Evolutionary conservation across 2,329 filamentous ascomycete species (phyloP), one percentile per base, ranked within the genome.

Genomic region (Paraconiothyrium brasiliense): DNA sequence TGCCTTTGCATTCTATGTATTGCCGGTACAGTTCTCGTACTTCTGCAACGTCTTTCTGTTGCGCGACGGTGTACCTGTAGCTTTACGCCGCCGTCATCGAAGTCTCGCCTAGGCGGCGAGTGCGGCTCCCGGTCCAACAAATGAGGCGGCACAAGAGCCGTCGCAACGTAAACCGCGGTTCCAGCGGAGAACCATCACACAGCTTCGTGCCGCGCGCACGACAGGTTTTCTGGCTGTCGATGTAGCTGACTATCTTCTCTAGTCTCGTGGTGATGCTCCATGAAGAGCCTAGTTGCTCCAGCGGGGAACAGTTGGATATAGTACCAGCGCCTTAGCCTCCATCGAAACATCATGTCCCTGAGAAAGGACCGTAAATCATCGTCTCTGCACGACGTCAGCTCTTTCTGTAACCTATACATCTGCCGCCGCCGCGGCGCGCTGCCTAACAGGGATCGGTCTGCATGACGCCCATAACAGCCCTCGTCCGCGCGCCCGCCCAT

Each of bases 401-500:
- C 37, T n/a, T 34, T 44, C 39, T 49, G 13, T 44, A 49, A 48
- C 43, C 32, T 48, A 10, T 27, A 48, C 32, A 49, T 41, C 46
- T 13, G 4, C 27, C 44, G 32, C 22, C 22, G n/a, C 10, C 43
- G 20, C 43, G 20, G 43, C 43, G 20, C 41, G 20, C n/a, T 20
- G 32, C 16, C n/a, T 2, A 55, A 41, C 54, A 57, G 34, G 54
- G 54, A 39, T 57, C 9, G 11, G 41, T 27, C 43, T 41, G 54
- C 54, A 57, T 49, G 46, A 48, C 46, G 34, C 54, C 24, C 34
- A 49, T 30, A 37, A 27, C 32, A 48, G 32, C 20, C 54, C 43
- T 41, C 58, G 43, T 55, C 43, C 58, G 52, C 24, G 22, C 14
- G 8, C 44, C 32, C 50, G 52, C 51, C 58, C 58, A 60, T 44